Evolutionary conservation across 441 rosid species (phyloP), one percentile per base, ranked within the genome.

Genomic region (Iberis amara): DNA sequence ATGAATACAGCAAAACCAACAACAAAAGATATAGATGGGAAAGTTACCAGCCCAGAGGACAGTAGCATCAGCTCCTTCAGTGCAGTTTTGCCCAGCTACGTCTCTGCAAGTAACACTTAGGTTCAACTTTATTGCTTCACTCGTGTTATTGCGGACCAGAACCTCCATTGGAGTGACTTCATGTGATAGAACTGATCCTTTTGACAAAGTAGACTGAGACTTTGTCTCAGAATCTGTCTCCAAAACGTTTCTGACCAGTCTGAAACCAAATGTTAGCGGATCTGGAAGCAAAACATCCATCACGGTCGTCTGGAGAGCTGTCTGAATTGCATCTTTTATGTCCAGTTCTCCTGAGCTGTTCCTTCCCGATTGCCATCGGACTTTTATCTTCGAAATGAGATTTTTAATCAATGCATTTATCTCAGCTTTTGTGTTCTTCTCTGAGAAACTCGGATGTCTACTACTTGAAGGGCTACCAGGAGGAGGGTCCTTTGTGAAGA

Each of bases 221-320:
- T 60, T 55, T 23, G 21, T 45, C 38, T 59, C 52, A 18, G 69
- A 27, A 53, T 73, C 79, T 46, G 8, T 44, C 11, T 69, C 62
- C 55, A 24, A 33, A 13, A 50, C 36, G 31, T 59, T 66, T 76
- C 82, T 77, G 57, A 72, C 76, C 61, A 92, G 82, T 70, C 83
- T 74, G 75, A 92, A 92, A 68, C 86, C 85, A 54, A 84, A 89
- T 26, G 97, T 89, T 68, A 92, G 71, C 21, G 99, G 99, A 77
- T 92, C 99, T 31, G 97, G 97, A 45, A 92, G 77, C 66, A 92
- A 72, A 36, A 92, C 91, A 69, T 92, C 99, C 97, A 89, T 82
- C 62, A 84, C 91, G 0, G 94, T 86, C 31, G 94, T 71, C 74
- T 84, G 92, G 36, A 92, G 92, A 2, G 96, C 97, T 44, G 86